Evolutionary conservation across 495 filamentous ascomycete genomes (phyloP).

Genomic region (Evernia prunastri): DNA sequence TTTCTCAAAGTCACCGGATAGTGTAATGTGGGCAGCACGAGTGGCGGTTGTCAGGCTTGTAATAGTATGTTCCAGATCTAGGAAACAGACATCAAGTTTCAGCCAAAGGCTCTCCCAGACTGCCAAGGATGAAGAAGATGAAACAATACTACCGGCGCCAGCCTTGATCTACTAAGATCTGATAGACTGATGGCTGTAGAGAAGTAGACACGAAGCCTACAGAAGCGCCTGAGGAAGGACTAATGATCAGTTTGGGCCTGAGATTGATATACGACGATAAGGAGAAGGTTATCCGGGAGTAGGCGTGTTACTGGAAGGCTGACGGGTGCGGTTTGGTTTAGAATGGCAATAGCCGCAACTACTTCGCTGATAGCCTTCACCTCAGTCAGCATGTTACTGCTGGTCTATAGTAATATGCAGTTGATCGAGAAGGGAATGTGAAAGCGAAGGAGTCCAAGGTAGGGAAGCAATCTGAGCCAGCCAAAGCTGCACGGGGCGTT

Average conservation of each 20-base stretch:
- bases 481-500: slow-evolving; percentile 24
- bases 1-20: slow-evolving; percentile 53
- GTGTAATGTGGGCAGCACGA: slow-evolving; percentile 97
- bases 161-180: slow-evolving; percentile 73
- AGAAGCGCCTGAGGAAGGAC: slow-evolving; percentile 57
- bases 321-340: slow-evolving; percentile 17
- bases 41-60: slow-evolving; percentile 75
- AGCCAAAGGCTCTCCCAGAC: slow-evolving; percentile 11
- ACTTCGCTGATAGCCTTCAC: slow-evolving; percentile 33
- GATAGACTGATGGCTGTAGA: slow-evolving; percentile 68
- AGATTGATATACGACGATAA: slow-evolving; percentile 27
- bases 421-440: not conserved
- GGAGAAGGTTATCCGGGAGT: slow-evolving; percentile 4
- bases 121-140: not conserved
- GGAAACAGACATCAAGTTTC: slow-evolving; percentile 23
- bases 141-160: slow-evolving; percentile 68
- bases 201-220: slow-evolving; percentile 70
- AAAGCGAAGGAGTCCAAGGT: slow-evolving; percentile 14
- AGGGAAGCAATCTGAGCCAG: slow-evolving; percentile 22
- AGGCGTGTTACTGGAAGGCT: slow-evolving; percentile 21
- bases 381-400: slow-evolving; percentile 22
- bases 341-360: slow-evolving; percentile 48
- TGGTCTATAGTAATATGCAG: slow-evolving; percentile 20
- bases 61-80: slow-evolving; percentile 74
- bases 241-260: slow-evolving; percentile 25